Evolutionary conservation across 306 rosid species (phyloP).

Genomic region (Prunus fruticosa): DNA sequence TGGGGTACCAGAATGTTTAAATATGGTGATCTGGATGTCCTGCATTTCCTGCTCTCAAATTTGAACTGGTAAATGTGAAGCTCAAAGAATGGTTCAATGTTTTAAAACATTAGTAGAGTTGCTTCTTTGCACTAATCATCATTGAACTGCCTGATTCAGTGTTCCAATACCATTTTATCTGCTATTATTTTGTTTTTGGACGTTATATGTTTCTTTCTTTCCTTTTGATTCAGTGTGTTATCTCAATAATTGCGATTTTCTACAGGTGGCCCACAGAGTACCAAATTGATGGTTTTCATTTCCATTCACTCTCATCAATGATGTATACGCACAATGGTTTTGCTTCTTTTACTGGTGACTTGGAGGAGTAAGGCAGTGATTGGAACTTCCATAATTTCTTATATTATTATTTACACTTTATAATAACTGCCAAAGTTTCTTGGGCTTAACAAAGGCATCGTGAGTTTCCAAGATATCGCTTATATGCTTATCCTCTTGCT

Average conservation of each 20-base stretch:
- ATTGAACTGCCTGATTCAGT: constrained; percentile 11
- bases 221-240: constrained; percentile 2
- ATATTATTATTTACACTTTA: not conserved
- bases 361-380: constrained; percentile 82
- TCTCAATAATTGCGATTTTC: constrained; percentile 30
- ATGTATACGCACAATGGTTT: constrained; percentile 94
- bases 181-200: constrained; percentile 16
- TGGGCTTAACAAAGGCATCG: constrained; percentile 16
- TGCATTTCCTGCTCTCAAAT: constrained; percentile 94
- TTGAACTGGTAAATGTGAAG: constrained; percentile 68
- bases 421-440: not conserved
- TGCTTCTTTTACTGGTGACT: constrained; percentile 90
- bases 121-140: constrained; percentile 16
- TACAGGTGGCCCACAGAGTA: constrained; percentile 93
- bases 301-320: constrained; percentile 95
- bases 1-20: constrained; percentile 98
- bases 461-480: constrained; percentile 10
- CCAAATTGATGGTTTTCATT: constrained; percentile 86
- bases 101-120: constrained; percentile 5
- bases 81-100: constrained; percentile 2
- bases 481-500: constrained; percentile 7
- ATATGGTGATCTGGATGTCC: constrained; percentile 78
- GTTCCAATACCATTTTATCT: not conserved
- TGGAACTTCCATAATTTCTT: constrained; percentile 14
- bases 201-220: not conserved